These are phyloP conservation scores for Clonostachys sp. DNA, from an alignment of 2,329 filamentous ascomycete genomes.

Conservation along the genomic window DNA sequence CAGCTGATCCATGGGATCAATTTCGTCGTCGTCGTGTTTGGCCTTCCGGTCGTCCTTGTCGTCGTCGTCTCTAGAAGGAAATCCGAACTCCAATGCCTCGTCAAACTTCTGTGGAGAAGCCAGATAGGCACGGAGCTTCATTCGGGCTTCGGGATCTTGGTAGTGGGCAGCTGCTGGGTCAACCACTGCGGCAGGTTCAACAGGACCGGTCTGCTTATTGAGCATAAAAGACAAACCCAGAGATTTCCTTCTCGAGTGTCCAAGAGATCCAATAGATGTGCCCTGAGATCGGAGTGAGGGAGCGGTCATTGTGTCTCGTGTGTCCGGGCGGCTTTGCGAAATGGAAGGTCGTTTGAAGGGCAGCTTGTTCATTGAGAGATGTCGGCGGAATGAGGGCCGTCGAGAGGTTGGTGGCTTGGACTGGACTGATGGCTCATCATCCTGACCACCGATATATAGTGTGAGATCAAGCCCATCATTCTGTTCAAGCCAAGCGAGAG, in stretches of 20 bases:
- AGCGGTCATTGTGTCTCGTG: conserved; percentile 28
- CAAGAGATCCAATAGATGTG: conserved; percentile 1
- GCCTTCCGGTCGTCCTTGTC: background rate
- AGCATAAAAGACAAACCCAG: conserved; percentile 50
- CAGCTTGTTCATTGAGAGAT: conserved; percentile 66
- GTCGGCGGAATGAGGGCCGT: conserved; percentile 63
- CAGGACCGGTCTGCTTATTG: conserved; percentile 30
- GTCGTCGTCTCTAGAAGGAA: conserved; percentile 59
- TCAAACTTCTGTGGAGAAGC: conserved; percentile 93
- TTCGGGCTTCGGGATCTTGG: conserved; percentile 81
- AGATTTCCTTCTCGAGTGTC: conserved; percentile 45
- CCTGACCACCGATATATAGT: conserved; percentile 66
- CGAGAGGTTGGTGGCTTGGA: conserved; percentile 28
- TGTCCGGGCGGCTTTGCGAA: conserved; percentile 39
- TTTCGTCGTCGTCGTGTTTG: background rate
- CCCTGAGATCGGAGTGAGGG: conserved; percentile 11
- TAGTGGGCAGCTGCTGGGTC: conserved; percentile 79
- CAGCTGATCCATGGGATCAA: conserved; percentile 21
- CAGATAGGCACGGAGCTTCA: conserved; percentile 81
- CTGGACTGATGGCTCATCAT: conserved; percentile 44
- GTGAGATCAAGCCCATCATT: conserved; percentile 65
- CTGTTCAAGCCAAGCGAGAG: conserved; percentile 59
- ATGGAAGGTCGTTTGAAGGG: conserved; percentile 54
- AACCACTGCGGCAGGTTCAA: conserved; percentile 36
- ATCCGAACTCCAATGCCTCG: conserved; percentile 90